Percentiles rank a stretch among this genome's conserved stretches.
These are phyloP conservation scores for Mycena crocata DNA, from an alignment of 768 basidiomycete genomes.

Conservation along the genomic window DNA sequence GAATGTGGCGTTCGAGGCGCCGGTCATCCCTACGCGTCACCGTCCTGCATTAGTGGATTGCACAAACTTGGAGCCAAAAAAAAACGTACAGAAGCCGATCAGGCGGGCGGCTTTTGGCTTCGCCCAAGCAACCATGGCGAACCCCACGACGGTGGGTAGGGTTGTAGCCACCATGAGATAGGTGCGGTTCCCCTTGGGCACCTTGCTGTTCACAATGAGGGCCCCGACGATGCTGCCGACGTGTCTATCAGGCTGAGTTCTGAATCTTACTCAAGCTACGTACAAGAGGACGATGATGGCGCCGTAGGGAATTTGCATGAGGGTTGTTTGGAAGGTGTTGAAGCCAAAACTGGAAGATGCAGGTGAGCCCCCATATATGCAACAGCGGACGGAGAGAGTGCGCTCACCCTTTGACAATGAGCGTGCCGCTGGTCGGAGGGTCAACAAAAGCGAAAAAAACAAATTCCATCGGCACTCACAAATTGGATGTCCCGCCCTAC, in stretches of 20 bases:
- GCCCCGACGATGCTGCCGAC: slow-evolving; percentile 32
- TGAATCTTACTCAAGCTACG: background rate
- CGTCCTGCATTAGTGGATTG: background rate
- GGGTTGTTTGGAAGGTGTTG: slow-evolving; percentile 40
- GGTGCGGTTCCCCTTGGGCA: slow-evolving; percentile 38
- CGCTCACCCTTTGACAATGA: slow-evolving; percentile 39
- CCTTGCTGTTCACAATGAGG: slow-evolving; percentile 32
- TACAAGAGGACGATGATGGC: slow-evolving; percentile 36
- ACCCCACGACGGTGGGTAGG: slow-evolving; percentile 40
- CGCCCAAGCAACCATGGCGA: slow-evolving; percentile 42
- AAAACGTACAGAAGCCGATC: slow-evolving; percentile 36
- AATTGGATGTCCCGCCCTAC: slow-evolving; percentile 43
- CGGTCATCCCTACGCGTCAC: slow-evolving; percentile 35
- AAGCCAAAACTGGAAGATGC: slow-evolving; percentile 40
- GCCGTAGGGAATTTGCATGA: slow-evolving; percentile 42
- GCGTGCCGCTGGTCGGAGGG: slow-evolving; percentile 32
- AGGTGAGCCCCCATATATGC: background rate
- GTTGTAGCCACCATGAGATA: slow-evolving; percentile 39
- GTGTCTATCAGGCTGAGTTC: no score
- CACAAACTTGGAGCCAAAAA: background rate
- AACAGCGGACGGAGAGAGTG: background rate
- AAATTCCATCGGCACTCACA: slow-evolving; percentile 30
- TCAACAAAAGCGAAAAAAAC: background rate
- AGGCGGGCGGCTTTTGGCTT: slow-evolving; percentile 34
- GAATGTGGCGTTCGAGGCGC: slow-evolving; percentile 44